Conservation (phyloP, 306 rosid genomes). For the Castanospermum australe region DNA sequence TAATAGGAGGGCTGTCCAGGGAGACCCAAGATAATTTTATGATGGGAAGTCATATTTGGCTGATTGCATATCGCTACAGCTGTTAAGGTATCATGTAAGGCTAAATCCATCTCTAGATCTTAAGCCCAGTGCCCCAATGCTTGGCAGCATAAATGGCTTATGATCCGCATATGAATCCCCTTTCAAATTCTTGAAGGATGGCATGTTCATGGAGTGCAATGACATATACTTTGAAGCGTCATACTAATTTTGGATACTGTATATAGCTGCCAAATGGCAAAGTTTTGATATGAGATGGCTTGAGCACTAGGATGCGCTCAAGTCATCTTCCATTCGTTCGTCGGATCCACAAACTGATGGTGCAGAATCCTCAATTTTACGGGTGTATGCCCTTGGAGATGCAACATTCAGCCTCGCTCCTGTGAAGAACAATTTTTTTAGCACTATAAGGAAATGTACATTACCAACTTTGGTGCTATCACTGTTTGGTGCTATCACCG, state of each 20-base stretch:
- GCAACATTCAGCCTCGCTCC: no score
- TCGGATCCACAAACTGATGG: no score
- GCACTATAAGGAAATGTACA: constrained; percentile 31
- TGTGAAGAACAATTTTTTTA: constrained; percentile 18
- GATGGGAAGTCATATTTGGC: constrained; percentile 48
- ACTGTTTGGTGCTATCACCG: no score
- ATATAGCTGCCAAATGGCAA: not conserved
- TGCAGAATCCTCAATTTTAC: not conserved
- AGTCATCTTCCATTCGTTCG: no score
- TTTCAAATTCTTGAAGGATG: not conserved
- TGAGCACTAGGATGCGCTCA: not conserved
- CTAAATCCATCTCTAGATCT: constrained; percentile 38
- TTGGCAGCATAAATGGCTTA: constrained; percentile 22
- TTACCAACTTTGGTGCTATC: not conserved
- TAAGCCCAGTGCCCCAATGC: constrained; percentile 31
- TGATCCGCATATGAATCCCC: constrained; percentile 1
- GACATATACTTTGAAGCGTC: not conserved
- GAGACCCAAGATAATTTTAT: constrained; percentile 35
- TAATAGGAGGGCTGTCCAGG: constrained; percentile 36
- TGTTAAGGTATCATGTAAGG: constrained; percentile 49
- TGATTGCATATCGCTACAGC: constrained; percentile 61
- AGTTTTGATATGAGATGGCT: not conserved
- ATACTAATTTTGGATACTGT: not conserved
- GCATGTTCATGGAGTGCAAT: not conserved
- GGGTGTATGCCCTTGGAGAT: not conserved